These are phyloP conservation scores for Tuber calosporum DNA, from an alignment of 495 filamentous ascomycete genomes.

Conservation along the genomic window DNA sequence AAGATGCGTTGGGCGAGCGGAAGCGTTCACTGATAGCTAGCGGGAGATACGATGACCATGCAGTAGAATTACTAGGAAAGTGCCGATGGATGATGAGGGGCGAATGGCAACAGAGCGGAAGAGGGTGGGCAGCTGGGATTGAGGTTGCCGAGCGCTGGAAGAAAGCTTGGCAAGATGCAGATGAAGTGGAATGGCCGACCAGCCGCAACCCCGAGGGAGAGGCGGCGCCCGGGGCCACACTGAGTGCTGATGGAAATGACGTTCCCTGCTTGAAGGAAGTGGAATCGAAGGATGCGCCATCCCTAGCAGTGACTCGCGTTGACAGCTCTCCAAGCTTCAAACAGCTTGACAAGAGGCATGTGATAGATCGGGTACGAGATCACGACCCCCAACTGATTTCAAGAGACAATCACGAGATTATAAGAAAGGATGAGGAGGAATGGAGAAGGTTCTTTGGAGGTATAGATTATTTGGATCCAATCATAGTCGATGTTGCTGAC, in stretches of 20 bases:
- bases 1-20: slow-evolving; percentile 33
- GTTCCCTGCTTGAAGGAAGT: not conserved
- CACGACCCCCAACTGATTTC: not conserved
- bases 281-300: not conserved
- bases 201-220: not conserved
- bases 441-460: not conserved
- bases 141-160: slow-evolving; percentile 25
- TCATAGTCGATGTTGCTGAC: not conserved
- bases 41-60: slow-evolving; percentile 6
- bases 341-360: not conserved
- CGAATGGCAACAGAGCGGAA: slow-evolving; percentile 34
- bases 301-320: not conserved
- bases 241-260: not conserved
- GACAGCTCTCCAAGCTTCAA: not conserved
- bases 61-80: slow-evolving; percentile 10
- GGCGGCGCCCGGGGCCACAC: not conserved
- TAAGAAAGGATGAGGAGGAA: not conserved
- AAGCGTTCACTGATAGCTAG: slow-evolving; percentile 22
- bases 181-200: not conserved
- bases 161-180: slow-evolving; percentile 26
- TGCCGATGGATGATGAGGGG: slow-evolving; percentile 36
- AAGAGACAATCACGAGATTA: not conserved
- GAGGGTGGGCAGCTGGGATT: slow-evolving; percentile 36
- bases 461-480: not conserved
- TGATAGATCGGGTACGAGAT: not conserved